Conservation (phyloP, 1,139 yeast species). For the Martiniozyma asiatica region DNA sequence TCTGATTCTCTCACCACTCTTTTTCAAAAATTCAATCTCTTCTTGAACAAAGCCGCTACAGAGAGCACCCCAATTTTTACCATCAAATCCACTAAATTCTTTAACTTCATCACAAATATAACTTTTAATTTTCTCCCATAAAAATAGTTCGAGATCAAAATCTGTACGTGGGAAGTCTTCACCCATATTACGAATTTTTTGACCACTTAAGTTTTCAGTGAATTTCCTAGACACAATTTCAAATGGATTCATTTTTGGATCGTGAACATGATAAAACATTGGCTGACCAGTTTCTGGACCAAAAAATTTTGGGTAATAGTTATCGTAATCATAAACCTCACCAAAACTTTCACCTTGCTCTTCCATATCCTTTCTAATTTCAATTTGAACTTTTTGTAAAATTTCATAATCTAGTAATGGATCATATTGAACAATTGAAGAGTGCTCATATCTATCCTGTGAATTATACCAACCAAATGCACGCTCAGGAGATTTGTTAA, state of each 20-base stretch:
- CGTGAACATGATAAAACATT: slow-evolving; percentile 21
- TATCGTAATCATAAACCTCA: slow-evolving; percentile 16
- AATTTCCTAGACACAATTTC: slow-evolving; percentile 12
- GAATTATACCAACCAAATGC: slow-evolving; percentile 22
- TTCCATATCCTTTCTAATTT: slow-evolving; percentile 10
- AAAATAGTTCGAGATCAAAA: slow-evolving; percentile 17
- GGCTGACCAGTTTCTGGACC: slow-evolving; percentile 13
- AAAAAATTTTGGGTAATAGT: slow-evolving; percentile 14
- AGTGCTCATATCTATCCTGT: slow-evolving; percentile 15
- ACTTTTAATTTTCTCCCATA: slow-evolving; percentile 16
- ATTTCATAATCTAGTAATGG: slow-evolving; percentile 44
- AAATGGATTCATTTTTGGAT: slow-evolving; percentile 21
- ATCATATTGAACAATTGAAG: slow-evolving; percentile 53
- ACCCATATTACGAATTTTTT: slow-evolving; percentile 17
- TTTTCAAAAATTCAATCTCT: slow-evolving; percentile 8
- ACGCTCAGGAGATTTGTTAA: slow-evolving; percentile 25
- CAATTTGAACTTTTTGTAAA: slow-evolving; percentile 12
- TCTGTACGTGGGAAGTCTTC: slow-evolving; percentile 15
- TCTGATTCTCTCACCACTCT: slow-evolving; percentile 7
- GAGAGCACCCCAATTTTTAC: slow-evolving; percentile 5
- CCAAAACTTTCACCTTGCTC: slow-evolving; percentile 10
- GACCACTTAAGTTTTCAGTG: slow-evolving; percentile 12
- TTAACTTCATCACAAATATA: slow-evolving; percentile 10
- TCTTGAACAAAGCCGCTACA: slow-evolving; percentile 10
- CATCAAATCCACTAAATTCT: slow-evolving; percentile 7